Evolutionary conservation across 495 filamentous ascomycete genomes (phyloP).

Genomic region (Penicillium alfredii): DNA sequence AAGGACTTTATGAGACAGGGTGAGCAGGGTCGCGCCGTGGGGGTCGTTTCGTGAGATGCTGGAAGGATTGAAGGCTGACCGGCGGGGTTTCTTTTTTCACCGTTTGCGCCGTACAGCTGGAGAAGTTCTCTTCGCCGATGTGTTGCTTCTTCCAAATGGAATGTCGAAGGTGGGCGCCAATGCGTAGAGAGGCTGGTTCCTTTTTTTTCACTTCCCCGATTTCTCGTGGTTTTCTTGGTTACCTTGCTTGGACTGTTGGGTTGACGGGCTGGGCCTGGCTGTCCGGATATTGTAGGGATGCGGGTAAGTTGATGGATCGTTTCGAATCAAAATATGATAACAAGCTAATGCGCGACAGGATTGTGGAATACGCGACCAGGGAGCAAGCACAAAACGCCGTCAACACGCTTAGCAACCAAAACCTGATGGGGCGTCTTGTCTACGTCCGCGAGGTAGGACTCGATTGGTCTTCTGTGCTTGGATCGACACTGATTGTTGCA

Average conservation of each 20-base stretch:
- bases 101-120: constrained; percentile 64
- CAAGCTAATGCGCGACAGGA: constrained; percentile 55
- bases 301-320: constrained; percentile 91
- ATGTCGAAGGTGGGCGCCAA: constrained; percentile 99
- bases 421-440: constrained; percentile 93
- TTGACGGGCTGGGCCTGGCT: constrained; percentile 98
- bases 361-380: constrained; percentile 99
- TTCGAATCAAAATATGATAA: too few species aligned
- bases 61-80: constrained; percentile 27
- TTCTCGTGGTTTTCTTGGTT: constrained; percentile 50
- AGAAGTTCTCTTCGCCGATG: constrained; percentile 99
- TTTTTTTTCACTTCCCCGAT: constrained; percentile 46
- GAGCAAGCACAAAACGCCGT: constrained; percentile 98
- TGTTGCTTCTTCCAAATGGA: constrained; percentile 99
- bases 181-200: constrained; percentile 83
- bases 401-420: constrained; percentile 97
- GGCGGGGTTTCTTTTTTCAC: constrained; percentile 21
- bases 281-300: constrained; percentile 97
- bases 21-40: constrained; percentile 48
- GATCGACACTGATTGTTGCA: not conserved
- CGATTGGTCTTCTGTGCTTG: not conserved
- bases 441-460: constrained; percentile 90
- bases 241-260: constrained; percentile 87
- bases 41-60: constrained; percentile 13
- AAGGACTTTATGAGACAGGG: constrained; percentile 99